These are phyloP conservation scores for Aureobasidium zeae DNA, from an alignment of 2,329 filamentous ascomycete genomes.

Conservation along the genomic window DNA sequence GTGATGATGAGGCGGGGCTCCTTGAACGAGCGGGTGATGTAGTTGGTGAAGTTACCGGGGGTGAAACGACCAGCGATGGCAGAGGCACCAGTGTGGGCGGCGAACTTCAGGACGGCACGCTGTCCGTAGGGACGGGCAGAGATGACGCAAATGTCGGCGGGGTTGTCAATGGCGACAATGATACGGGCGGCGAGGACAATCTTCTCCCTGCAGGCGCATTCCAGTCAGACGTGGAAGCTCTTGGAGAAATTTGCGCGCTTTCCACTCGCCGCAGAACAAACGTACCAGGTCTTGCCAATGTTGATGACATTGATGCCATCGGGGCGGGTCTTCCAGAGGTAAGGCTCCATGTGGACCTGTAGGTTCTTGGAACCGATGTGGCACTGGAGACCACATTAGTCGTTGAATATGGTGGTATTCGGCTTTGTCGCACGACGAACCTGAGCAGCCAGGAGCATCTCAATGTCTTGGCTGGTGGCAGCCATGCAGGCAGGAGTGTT, in stretches of 20 bases:
- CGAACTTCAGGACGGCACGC: constrained; percentile 99
- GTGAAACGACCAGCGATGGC: constrained; percentile 99
- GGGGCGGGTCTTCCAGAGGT: constrained; percentile 98
- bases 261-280: constrained; percentile 18
- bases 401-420: constrained; percentile 42
- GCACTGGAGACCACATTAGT: constrained; percentile 35
- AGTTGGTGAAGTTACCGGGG: constrained; percentile 99
- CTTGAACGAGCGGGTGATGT: constrained; percentile 99
- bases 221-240: constrained; percentile 1
- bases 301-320: constrained; percentile 99
- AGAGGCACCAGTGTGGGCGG: constrained; percentile 92
- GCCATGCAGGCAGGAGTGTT: constrained; percentile 95
- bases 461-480: constrained; percentile 95
- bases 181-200: constrained; percentile 97
- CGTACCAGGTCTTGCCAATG: constrained; percentile 99
- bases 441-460: constrained; percentile 88
- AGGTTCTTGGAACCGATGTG: constrained; percentile 99
- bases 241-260: constrained; percentile 4
- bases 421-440: constrained; percentile 12
- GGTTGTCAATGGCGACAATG: constrained; percentile 99
- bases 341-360: constrained; percentile 98
- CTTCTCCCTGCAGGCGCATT: constrained; percentile 71
- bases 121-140: constrained; percentile 99
- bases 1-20: constrained; percentile 99
- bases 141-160: constrained; percentile 97